Evolutionary conservation across 495 filamentous ascomycete species (phyloP), one percentile per base, ranked within the genome.

Genomic region (Talaromyces liani): DNA sequence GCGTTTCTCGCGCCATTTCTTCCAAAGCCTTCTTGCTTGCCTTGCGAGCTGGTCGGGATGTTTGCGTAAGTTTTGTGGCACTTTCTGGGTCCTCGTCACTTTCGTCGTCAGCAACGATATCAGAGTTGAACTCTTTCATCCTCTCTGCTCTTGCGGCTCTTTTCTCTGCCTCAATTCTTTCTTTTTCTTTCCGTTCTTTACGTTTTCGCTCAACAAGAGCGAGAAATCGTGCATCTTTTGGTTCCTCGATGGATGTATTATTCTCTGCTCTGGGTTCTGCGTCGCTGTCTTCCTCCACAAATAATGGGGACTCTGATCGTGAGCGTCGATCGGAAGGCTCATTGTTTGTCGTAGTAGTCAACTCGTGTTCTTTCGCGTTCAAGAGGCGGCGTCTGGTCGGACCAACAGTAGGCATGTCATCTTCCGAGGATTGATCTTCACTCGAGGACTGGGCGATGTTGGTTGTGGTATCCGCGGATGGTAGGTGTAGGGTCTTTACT

Each of bases 21-120:
- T 97, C 90, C n/a, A 96, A 63, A 0, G 95, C 94, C 77, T 93
- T 97, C 78, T 95, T 98, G 76, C 93, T 91, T 4, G 94, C 94
- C 68, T 92, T 96, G 1, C 94, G 85, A 4, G 88, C 78, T 5
- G 91, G 89, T 6, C 87, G 85, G 14, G 85, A 73, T 36, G 87
- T 78, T 63, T 91, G 87, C 1, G 84, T 84, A 33, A 91, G 72
- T 63, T 81, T 86, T 36, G 79, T 75, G 6, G 76, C 87, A 34
- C 79, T 83, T 8, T 77, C 79, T 39, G 82, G 83, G 64, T 88
- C 84, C 25, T 83, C 82, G 12, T 83, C 85, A 29, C 72, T 79
- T 31, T 75, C 70, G 14, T 71, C 73, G 27, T 68, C 72, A 58
- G 73, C 68, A 53, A 70, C 24, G 34, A 73, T 69, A 34, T 79